Base-by-base conservation (phyloP, 2,329 filamentous ascomycete species). In the Paramyrothecium roridum region DNA sequence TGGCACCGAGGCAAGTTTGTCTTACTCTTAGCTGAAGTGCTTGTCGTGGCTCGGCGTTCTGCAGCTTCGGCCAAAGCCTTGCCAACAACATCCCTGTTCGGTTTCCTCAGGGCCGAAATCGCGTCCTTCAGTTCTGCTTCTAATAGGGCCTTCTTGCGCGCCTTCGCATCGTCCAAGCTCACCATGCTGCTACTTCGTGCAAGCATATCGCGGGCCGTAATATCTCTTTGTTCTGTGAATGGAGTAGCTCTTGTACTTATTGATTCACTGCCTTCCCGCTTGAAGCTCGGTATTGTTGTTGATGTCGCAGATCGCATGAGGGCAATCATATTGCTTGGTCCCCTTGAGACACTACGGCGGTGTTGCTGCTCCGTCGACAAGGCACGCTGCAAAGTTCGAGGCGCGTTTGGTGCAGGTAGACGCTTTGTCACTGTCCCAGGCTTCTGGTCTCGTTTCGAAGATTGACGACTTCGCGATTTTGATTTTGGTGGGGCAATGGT, bases 91-190 rank as follows among this genome's bases (percentile, higher is more conserved):
- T 84, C 81, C 48, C 90, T 83, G 64, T 93, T 92, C 1, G 90
- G 90, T 70, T 87, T 91, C 67, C 89, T 87, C 46, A 93, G 70
- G 11, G 86, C 82, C 7, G 82, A 83, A 51, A 95, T 93, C 10
- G 90, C 90, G 56, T 90, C 83, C 61, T 85, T 83, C 34, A 93
- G 72, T 64, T 92, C 87, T 26, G 86, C 83, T 50, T 91, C 85
- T 2, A 91, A 80, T 21, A 82, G 72, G 3, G 85, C 86, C 65
- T 88, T 87, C 68, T 84, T 89, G 63, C 77, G 84, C 33, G 82
- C 78, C 69, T 83, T 90, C 1, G 74, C 68, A 54, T 86, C 83
- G 2, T 79, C 79, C 30, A 78, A 70, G 37, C 75, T 79, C 26
- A 76, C 77, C 59, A 80, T 76, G 61, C 79, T 80, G 53, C 73